Base-by-base conservation (phyloP, 345 rosid genomes). In the Populus simonii region DNA sequence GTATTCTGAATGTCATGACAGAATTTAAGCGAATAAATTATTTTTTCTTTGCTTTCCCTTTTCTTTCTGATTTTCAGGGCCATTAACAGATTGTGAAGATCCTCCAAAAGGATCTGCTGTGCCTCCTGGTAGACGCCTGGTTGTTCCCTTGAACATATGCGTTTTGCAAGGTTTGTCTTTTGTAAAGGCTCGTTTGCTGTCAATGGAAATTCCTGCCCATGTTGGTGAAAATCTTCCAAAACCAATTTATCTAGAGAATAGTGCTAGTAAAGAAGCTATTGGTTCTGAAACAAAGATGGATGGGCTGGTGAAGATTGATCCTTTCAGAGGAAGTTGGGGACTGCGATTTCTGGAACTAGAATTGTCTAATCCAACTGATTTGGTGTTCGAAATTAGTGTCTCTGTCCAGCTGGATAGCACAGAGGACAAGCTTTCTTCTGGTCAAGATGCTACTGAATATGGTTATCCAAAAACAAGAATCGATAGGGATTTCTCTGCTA, bases 251-350 rank as follows among this genome's bases (percentile, higher is more conserved):
- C 75, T 68, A 65, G 89, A 78, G 66, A 68, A 72, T 75, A 68
- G 23, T 49, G 78, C 80, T 38, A 17, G 74, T 59, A 65, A 83
- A 80, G 95, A 90, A 83, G 85, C 78, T 61, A 76, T 27, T 74
- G 86, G 82, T 79, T 78, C 86, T 12, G 93, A 84, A 76, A 84
- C 80, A 81, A 89, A 86, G 87, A 87, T 86, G 78, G 96, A 96
- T 57, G 90, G 91, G 75, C 84, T 94, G 78, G 91, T 92, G 76
- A 96, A 94, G 82, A 94, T 94, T 36, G 92, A 96, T 85, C 98
- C 97, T 63, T 92, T 88, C 69, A 86, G 98, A 85, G 99, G 99
- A 81, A 96, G 99, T 81, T 94, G 99, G 99, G 98, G 99, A 43
- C 82, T 96, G 15, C 94, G 95, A 49, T 92, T 96, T 84, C 93